Percentiles rank a stretch among this genome's conserved stretches.
Evolutionary conservation across 208 protist species (phyloP).

Genomic region (Strigomonas culicis): DNA sequence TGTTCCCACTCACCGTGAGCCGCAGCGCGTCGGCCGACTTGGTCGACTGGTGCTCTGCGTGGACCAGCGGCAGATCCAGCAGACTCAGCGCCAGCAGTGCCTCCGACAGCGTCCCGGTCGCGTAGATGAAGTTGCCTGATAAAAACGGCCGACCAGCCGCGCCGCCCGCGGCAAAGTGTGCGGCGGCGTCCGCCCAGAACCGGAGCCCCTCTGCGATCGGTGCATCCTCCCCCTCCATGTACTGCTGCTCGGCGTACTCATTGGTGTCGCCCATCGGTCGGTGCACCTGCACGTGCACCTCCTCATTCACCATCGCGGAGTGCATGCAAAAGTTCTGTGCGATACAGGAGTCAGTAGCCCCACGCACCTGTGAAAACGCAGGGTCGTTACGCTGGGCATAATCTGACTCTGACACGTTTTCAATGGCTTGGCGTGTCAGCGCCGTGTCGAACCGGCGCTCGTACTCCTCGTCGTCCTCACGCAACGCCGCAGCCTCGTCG

Average conservation of each 20-base stretch:
- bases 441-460: conserved; percentile 17
- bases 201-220: not conserved
- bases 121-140: conserved; percentile 11
- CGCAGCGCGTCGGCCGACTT: not conserved
- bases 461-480: conserved; percentile 8
- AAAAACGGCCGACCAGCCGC: conserved; percentile 1
- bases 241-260: conserved; percentile 21
- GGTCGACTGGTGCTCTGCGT: not conserved
- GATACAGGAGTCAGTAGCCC: too few species aligned
- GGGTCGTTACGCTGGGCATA: not conserved
- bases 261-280: conserved; percentile 14
- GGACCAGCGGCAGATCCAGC: conserved; percentile 5
- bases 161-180: conserved; percentile 4
- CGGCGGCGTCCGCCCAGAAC: conserved; percentile 11
- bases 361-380: too few species aligned
- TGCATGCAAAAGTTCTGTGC: too few species aligned
- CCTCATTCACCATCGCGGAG: too few species aligned
- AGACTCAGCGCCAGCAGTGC: conserved; percentile 6
- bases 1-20: not conserved
- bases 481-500: not conserved
- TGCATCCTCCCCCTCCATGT: not conserved
- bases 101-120: conserved; percentile 8
- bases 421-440: not conserved
- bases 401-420: not conserved
- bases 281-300: conserved; percentile 3